phyloP scores from a whole-genome alignment of 2,329 filamentous ascomycete species.

The Aspergillus texensis region DNA sequence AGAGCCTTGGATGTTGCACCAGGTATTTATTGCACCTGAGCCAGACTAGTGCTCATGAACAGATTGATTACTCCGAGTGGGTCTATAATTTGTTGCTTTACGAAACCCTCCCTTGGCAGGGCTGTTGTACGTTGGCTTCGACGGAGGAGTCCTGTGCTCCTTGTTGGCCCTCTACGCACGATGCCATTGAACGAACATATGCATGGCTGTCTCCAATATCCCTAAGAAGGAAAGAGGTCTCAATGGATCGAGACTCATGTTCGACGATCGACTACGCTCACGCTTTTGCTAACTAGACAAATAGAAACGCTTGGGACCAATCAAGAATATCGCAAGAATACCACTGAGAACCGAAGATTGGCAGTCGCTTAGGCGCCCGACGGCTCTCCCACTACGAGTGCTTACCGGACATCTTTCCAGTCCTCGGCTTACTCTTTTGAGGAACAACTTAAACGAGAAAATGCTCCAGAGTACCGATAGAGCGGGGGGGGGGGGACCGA shows the following conservation, averaged over 20 bases:
- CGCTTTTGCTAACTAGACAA: no score
- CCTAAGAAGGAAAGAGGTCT: background rate
- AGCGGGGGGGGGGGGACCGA: background rate
- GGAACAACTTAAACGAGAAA: background rate
- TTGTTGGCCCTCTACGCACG: background rate
- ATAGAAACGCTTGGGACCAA: background rate
- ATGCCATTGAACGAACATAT: background rate
- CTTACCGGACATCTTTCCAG: no score
- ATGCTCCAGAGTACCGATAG: background rate
- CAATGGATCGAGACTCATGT: background rate
- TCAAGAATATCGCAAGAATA: background rate
- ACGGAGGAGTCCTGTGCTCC: background rate
- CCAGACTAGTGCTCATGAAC: slow-evolving; percentile 17
- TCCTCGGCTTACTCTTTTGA: background rate
- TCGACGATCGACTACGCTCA: background rate
- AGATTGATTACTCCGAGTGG: slow-evolving; percentile 5
- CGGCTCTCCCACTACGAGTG: background rate
- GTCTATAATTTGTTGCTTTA: slow-evolving; percentile 1
- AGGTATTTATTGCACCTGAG: slow-evolving; percentile 21
- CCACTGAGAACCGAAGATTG: background rate
- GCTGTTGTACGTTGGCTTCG: background rate
- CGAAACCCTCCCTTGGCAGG: background rate
- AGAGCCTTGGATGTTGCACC: background rate
- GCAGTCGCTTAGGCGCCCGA: background rate
- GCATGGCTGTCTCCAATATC: background rate